Base-by-base conservation (phyloP, 75 land plant species). In the Picea glauca region DNA sequence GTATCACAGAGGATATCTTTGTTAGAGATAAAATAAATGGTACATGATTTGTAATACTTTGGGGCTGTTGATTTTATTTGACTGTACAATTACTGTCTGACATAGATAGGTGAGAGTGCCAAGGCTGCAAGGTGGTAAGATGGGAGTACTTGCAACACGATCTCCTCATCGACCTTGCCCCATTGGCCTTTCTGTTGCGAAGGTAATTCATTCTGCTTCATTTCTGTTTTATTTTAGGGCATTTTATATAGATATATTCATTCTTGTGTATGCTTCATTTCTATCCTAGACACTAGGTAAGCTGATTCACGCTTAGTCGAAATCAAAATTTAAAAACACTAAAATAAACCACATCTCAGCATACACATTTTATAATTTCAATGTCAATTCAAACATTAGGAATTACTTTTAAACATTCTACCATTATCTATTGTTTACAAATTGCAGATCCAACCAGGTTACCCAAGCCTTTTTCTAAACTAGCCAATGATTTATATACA, bases 131-230 rank as follows among this genome's bases (percentile, higher is more conserved):
- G 99, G 99, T 78, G 94, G 87, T 63, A 98, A 84, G 79, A 76
- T 87, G 80, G 99, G 99, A 77, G 98, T 93, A 5, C 90, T 93
- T 88, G 96, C 99, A 33, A 98, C 99, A n/a, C 84, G 99, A 63
- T 85, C 98, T 76, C 99, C 99, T 50, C 99, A 98, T 84, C 83
- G 99, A 11, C 99, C 99, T 61, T 88, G 94, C 80, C 99, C 99
- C 58, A 95, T 98, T 81, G 99, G 99, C 26, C 88, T 98, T 21
- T 91, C 92, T 77, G 98, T 98, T 74, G 99, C 99, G 56, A 98
- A 98, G 96, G 99, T 93, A 57, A 40, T 7, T 38, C 33, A 61
- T 68, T 64, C 30, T 7, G 43, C 17, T 40, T 40, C 43, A 6
- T 70, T 20, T 43, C 56, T 50, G 11, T 11, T 50, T 50, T 50